phyloP scores from a whole-genome alignment of 768 basidiomycete species.

The Suillus clintonianus region DNA sequence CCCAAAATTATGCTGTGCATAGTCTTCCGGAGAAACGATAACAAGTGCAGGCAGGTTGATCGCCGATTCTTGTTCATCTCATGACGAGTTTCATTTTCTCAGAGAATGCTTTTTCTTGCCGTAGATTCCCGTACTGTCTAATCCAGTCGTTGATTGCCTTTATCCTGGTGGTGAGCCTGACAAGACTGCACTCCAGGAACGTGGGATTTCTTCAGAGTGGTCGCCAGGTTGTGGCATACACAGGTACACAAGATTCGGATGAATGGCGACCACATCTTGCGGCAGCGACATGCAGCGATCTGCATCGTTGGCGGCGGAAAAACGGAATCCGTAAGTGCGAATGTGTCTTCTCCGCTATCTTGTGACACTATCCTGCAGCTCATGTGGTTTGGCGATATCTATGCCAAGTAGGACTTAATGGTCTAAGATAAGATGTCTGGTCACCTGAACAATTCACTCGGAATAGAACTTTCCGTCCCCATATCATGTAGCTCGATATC shows the following conservation, averaged over 20 bases:
- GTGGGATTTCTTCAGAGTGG: constrained; percentile 3
- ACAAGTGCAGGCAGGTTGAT: constrained; percentile 42
- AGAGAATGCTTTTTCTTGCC: constrained; percentile 30
- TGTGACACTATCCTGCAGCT: constrained; percentile 3
- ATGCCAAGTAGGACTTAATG: background rate
- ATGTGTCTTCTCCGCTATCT: background rate
- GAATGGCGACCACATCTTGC: background rate
- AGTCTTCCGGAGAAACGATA: constrained; percentile 25
- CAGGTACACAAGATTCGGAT: background rate
- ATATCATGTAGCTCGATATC: constrained; percentile 1
- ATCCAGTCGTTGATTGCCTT: constrained; percentile 5
- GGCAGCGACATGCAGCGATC: background rate
- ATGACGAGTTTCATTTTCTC: constrained; percentile 32
- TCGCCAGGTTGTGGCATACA: background rate
- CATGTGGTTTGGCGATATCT: background rate
- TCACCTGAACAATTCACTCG: constrained; percentile 2
- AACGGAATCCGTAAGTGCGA: constrained; percentile 1
- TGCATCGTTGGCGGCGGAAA: background rate
- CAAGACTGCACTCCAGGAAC: constrained; percentile 1
- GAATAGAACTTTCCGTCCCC: background rate
- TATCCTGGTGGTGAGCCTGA: constrained; percentile 5
- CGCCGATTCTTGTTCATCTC: constrained; percentile 27
- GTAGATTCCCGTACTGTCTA: constrained; percentile 27
- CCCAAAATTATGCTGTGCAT: constrained; percentile 35
- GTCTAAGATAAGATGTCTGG: constrained; percentile 3